Evolutionary conservation across 78 protist genomes (phyloP).

Genomic region (Isochrysis galbana): DNA sequence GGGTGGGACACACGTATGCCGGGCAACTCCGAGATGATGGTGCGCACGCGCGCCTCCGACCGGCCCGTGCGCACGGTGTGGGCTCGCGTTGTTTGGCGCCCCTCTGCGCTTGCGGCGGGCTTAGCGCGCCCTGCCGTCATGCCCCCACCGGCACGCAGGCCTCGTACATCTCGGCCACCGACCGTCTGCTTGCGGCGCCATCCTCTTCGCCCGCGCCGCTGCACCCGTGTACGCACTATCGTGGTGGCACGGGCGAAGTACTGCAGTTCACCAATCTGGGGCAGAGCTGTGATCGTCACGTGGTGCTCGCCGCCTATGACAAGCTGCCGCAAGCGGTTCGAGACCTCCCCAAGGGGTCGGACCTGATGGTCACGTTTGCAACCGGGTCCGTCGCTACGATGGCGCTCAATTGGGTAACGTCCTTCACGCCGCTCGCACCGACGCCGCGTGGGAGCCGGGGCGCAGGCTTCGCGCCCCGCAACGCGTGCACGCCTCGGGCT

Average conservation of each 20-base stretch:
- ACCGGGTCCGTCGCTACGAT: constrained; percentile 20
- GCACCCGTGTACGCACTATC: constrained; percentile 6
- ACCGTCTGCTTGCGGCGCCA: background rate
- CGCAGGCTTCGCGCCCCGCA: too few relatives aligned
- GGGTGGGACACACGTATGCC: constrained; percentile 23
- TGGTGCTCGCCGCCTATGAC: background rate
- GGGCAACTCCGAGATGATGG: constrained; percentile 3
- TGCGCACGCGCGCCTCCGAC: too few relatives aligned
- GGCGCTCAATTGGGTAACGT: constrained; percentile 7
- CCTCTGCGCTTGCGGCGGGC: too few relatives aligned
- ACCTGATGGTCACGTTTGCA: constrained; percentile 14
- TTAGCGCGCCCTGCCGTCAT: too few relatives aligned
- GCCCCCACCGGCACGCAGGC: too few relatives aligned
- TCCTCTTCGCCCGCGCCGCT: background rate
- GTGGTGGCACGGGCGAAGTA: background rate
- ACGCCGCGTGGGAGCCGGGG: too few relatives aligned
- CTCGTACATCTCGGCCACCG: background rate
- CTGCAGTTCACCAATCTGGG: constrained; percentile 17
- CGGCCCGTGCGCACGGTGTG: too few relatives aligned
- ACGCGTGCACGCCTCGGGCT: too few relatives aligned
- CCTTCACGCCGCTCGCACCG: too few relatives aligned
- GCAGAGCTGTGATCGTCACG: background rate
- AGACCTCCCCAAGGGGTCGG: background rate
- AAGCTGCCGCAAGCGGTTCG: background rate
- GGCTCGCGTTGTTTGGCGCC: too few relatives aligned